phyloP scores from a whole-genome alignment of 805 yeast species.

The Metschnikowia corniflorae region DNA sequence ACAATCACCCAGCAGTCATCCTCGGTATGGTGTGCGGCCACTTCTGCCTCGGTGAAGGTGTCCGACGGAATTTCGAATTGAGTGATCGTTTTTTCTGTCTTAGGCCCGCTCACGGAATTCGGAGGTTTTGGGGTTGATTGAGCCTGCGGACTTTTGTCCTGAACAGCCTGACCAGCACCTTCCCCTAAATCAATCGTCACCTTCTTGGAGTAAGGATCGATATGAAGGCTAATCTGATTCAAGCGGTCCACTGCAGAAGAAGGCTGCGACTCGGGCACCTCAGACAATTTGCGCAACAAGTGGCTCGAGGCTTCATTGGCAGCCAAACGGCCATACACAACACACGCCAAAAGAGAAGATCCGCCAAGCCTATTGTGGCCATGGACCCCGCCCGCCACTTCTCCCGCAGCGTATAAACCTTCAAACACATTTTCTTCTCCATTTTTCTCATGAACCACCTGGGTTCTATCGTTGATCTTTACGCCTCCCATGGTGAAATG shows the following conservation, averaged over 20 bases:
- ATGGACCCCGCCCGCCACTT: slow-evolving; percentile 45
- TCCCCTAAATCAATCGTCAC: slow-evolving; percentile 34
- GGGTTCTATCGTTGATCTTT: slow-evolving; percentile 46
- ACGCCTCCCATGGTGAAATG: slow-evolving; percentile 75
- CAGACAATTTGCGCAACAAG: slow-evolving; percentile 16
- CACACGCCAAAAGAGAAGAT: slow-evolving; percentile 42
- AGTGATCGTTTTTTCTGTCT: slow-evolving; percentile 1
- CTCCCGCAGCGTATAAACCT: slow-evolving; percentile 44
- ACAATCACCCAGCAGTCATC: slow-evolving; percentile 54
- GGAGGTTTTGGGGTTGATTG: neutral
- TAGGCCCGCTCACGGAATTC: neutral
- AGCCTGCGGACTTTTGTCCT: neutral
- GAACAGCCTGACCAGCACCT: slow-evolving; percentile 1
- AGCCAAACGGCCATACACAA: slow-evolving; percentile 42
- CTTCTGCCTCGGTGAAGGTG: slow-evolving; percentile 46
- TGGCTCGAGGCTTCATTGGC: slow-evolving; percentile 40
- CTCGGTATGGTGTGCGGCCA: slow-evolving; percentile 43
- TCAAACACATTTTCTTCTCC: slow-evolving; percentile 26
- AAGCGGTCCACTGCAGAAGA: slow-evolving; percentile 12
- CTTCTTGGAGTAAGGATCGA: slow-evolving; percentile 31
- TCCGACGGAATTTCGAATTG: slow-evolving; percentile 43
- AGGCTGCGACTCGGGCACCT: neutral
- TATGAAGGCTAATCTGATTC: slow-evolving; percentile 17
- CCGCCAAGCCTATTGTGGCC: slow-evolving; percentile 45
- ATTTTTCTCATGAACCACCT: slow-evolving; percentile 29